These are phyloP conservation scores for Phyllosticta citrichinensis DNA, from an alignment of 2,329 filamentous ascomycete species.

Conservation along the genomic window DNA sequence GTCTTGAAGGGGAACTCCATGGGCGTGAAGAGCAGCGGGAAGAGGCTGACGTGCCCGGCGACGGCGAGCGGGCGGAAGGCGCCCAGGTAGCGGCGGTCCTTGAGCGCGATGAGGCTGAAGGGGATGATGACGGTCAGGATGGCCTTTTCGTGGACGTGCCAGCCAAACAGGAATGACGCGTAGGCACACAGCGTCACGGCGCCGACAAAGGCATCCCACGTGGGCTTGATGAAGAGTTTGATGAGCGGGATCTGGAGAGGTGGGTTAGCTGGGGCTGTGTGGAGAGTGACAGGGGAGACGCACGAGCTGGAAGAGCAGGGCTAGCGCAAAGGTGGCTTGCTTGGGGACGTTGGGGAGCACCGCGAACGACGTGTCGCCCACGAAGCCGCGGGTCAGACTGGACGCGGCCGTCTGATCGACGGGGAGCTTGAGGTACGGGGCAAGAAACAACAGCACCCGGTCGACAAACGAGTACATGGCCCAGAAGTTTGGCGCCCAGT, in stretches of 20 bases:
- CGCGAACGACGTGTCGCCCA: conserved; percentile 89
- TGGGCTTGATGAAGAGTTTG: conserved; percentile 71
- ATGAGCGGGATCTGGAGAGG: conserved; percentile 42
- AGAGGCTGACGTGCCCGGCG: conserved; percentile 87
- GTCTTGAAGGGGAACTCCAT: conserved; percentile 92
- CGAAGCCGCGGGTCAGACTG: conserved; percentile 84
- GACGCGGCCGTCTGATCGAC: conserved; percentile 66
- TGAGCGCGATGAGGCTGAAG: conserved; percentile 84
- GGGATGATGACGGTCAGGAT: conserved; percentile 90
- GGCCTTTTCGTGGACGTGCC: conserved; percentile 98
- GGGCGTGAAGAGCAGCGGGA: conserved; percentile 84
- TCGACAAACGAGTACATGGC: conserved; percentile 91
- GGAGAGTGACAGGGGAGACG: not conserved
- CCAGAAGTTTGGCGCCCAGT: conserved; percentile 98
- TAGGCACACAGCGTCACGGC: conserved; percentile 89
- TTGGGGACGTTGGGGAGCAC: conserved; percentile 82
- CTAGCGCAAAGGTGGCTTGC: conserved; percentile 68
- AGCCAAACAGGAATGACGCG: conserved; percentile 92
- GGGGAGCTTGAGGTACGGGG: conserved; percentile 65
- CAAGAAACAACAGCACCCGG: conserved; percentile 69
- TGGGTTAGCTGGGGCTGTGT: conserved; percentile 13
- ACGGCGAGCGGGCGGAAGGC: conserved; percentile 89
- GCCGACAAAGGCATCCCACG: conserved; percentile 82
- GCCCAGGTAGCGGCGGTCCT: conserved; percentile 79
- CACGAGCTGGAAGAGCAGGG: conserved; percentile 68